Conservation (phyloP, 805 yeast species). For the Wickerhamomyces sydowiorum region DNA sequence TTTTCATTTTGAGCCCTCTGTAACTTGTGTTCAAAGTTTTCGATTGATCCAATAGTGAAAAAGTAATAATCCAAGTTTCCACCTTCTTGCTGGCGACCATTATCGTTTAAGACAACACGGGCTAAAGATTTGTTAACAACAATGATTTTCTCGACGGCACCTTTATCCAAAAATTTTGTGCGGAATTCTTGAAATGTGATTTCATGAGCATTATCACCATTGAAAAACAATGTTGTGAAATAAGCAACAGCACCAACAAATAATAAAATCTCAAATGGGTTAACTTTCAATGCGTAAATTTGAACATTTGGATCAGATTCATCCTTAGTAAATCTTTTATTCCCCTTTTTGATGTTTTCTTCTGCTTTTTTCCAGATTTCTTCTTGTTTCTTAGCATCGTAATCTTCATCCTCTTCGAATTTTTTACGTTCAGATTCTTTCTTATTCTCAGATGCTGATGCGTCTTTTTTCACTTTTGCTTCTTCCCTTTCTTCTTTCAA, state of each 20-base stretch:
- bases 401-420: not conserved
- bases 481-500: not conserved
- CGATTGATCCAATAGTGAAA: slow-evolving; percentile 88
- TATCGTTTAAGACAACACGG: slow-evolving; percentile 55
- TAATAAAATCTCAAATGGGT: slow-evolving; percentile 28
- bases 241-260: slow-evolving; percentile 27
- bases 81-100: slow-evolving; percentile 23
- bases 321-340: slow-evolving; percentile 19
- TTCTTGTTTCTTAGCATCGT: slow-evolving; percentile 5
- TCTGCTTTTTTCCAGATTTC: slow-evolving; percentile 13
- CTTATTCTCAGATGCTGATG: not conserved
- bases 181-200: slow-evolving; percentile 84
- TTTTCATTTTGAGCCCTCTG: slow-evolving; percentile 66
- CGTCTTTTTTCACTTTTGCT: not conserved
- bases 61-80: slow-evolving; percentile 37
- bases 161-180: slow-evolving; percentile 68
- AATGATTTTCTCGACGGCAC: slow-evolving; percentile 65
- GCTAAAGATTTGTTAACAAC: slow-evolving; percentile 73
- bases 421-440: not conserved
- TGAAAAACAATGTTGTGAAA: slow-evolving; percentile 23
- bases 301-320: slow-evolving; percentile 26
- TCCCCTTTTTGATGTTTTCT: slow-evolving; percentile 7
- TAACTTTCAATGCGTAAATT: slow-evolving; percentile 26
- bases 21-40: slow-evolving; percentile 78
- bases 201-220: slow-evolving; percentile 37